Percentiles rank a stretch among this genome's conserved stretches.
Conservation (phyloP, 306 rosid genomes). For the Lathyrus sativus region DNA sequence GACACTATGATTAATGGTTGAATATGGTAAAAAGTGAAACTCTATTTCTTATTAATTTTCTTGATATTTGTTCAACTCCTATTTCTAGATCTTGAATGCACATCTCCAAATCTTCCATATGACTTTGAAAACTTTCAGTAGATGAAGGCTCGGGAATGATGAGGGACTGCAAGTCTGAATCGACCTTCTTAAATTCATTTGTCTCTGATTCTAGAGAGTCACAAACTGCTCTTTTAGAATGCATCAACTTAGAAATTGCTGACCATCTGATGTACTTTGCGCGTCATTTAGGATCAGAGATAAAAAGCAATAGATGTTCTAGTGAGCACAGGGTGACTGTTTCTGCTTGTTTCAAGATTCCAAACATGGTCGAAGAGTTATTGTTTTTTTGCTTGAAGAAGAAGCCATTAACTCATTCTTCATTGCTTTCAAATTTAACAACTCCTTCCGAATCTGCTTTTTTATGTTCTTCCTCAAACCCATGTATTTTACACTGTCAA, state of each 20-base stretch:
- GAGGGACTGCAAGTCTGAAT: too few relatives aligned
- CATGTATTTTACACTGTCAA: slow-evolving; percentile 32
- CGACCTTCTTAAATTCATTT: slow-evolving; percentile 17
- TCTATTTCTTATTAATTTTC: too few relatives aligned
- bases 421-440: slow-evolving; percentile 37
- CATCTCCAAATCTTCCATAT: too few relatives aligned
- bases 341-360: slow-evolving; percentile 35
- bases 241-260: slow-evolving; percentile 36
- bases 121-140: too few relatives aligned
- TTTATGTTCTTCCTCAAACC: slow-evolving; percentile 31
- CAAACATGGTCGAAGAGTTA: not conserved
- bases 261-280: slow-evolving; percentile 38
- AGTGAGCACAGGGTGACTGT: slow-evolving; percentile 31
- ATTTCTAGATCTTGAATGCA: too few relatives aligned
- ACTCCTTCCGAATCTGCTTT: slow-evolving; percentile 33
- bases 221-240: slow-evolving; percentile 33
- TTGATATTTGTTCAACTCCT: too few relatives aligned
- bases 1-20: too few relatives aligned
- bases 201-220: slow-evolving; percentile 3
- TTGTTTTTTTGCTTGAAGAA: not conserved
- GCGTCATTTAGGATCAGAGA: slow-evolving; percentile 28
- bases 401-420: slow-evolving; percentile 22
- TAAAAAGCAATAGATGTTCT: slow-evolving; percentile 36
- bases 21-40: too few relatives aligned
- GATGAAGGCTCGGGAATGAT: too few relatives aligned